Conservation (phyloP, 805 yeast species). For the Ogataea saltuana region DNA sequence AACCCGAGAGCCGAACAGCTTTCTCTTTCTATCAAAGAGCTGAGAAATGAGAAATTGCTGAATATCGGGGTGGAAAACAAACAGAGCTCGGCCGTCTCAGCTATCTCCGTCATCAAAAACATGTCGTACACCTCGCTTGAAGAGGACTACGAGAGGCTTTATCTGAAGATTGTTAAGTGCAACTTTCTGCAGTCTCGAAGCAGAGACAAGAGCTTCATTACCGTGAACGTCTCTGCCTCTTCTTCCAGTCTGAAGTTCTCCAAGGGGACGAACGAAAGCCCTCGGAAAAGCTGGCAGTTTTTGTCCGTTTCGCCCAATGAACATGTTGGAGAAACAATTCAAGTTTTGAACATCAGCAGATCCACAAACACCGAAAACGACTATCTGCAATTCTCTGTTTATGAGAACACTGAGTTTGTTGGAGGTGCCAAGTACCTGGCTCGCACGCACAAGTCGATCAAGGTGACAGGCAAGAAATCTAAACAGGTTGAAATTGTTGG, state of each 20-base stretch:
- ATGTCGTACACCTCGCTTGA: conserved; percentile 65
- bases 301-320: conserved; percentile 73
- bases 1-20: conserved; percentile 78
- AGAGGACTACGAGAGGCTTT: conserved; percentile 58
- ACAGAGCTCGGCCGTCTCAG: conserved; percentile 36
- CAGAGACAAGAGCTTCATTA: conserved; percentile 44
- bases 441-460: conserved; percentile 30
- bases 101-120: conserved; percentile 66
- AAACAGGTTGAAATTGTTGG: conserved; percentile 45
- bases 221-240: conserved; percentile 55
- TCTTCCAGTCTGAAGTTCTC: conserved; percentile 55
- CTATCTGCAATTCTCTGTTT: conserved; percentile 54
- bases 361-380: conserved; percentile 51
- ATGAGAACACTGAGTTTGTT: conserved; percentile 59
- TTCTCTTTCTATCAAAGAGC: conserved; percentile 71
- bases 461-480: conserved; percentile 44
- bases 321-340: conserved; percentile 67
- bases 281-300: conserved; percentile 61
- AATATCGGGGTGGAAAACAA: too few relatives aligned
- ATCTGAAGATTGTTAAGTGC: conserved; percentile 55
- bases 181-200: conserved; percentile 15
- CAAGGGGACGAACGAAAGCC: conserved; percentile 65
- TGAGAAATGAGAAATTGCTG: conserved; percentile 45
- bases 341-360: conserved; percentile 57
- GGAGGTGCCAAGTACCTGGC: conserved; percentile 57